These are phyloP conservation scores for Cerioporus squamosus DNA, from an alignment of 1,284 basidiomycete genomes.

Conservation along the genomic window DNA sequence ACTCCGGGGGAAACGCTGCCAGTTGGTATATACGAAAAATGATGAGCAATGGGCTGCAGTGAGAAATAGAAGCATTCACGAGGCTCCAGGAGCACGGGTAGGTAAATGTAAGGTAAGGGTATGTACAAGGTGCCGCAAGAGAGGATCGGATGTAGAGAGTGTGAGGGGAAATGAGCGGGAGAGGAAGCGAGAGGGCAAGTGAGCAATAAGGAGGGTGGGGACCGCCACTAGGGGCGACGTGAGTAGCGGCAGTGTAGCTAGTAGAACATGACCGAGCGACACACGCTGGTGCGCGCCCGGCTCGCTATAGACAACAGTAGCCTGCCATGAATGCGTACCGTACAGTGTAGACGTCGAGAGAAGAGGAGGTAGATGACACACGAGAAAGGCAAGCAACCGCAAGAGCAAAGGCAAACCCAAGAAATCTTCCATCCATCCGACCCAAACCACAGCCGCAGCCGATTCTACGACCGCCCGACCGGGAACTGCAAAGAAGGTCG, in stretches of 20 bases:
- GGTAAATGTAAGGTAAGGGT: slow-evolving; percentile 4
- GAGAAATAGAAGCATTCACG: not conserved
- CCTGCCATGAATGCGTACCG: slow-evolving; percentile 12
- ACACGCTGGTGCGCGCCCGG: slow-evolving; percentile 1
- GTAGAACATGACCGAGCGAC: slow-evolving; percentile 18
- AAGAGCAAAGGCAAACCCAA: not conserved
- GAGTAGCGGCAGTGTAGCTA: slow-evolving; percentile 15
- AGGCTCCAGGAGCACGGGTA: not conserved
- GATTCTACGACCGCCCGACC: not conserved
- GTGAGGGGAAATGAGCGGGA: not conserved
- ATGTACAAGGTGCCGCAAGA: slow-evolving; percentile 1
- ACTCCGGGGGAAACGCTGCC: slow-evolving; percentile 2
- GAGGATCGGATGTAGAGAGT: not conserved
- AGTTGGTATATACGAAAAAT: slow-evolving; percentile 8
- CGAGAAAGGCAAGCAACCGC: not conserved
- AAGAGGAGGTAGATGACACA: not conserved
- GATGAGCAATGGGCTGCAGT: not conserved
- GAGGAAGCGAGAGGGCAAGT: slow-evolving; percentile 5
- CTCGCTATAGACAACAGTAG: slow-evolving; percentile 6
- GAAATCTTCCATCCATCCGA: not conserved
- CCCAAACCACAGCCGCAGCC: not conserved
- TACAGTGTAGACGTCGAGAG: slow-evolving; percentile 1
- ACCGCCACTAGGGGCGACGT: slow-evolving; percentile 16
- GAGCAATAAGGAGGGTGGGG: slow-evolving; percentile 18
- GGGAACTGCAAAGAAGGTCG: slow-evolving; percentile 5